Evolutionary conservation across 345 rosid species (phyloP), one percentile per base, ranked within the genome.

Genomic region (Ricinus communis): DNA sequence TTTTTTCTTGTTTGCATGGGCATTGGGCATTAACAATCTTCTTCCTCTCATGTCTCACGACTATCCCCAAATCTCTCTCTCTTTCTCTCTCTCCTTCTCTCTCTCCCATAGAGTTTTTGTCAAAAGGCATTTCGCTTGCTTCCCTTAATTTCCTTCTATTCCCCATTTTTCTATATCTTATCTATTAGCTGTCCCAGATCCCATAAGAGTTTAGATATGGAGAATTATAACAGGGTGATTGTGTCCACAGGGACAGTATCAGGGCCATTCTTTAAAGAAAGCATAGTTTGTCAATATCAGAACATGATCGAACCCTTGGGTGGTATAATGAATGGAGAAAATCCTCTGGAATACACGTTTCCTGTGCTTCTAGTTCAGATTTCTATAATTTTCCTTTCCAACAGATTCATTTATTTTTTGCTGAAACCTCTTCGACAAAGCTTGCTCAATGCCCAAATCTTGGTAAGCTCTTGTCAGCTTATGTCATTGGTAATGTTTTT

Each of bases 371-470:
- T 74, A 56, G 22, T 58, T 52, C 76, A 77, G 69, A 69, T 77
- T 53, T 40, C 78, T 38, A 57, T 70, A 45, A 71, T 81, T 25
- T 77, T 69, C 69, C 38, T 74, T 27, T 21, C 69, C 70, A 52
- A 68, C 30, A 68, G 81, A 22, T 25, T 49, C 40, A 49, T 77
- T 51, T 65, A 51, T 28, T 18, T 61, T 46, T 31, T 77, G 30
- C 57, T 77, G 61, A 77, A 74, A 69, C 84, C 79, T 52, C 47
- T 77, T 33, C 58, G 77, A n/a, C 82, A 77, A 46, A 62, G 74
- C 22, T 49, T 47, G 13, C 30, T 74, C 36, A 68, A 62, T 38
- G 64, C 84, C 30, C 74, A 77, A 59, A 71, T 81, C 36, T 71
- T 81, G 36, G 84, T 81, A 71, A 53, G 57, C 27, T 53, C 14